Base-by-base conservation (phyloP, 1,284 basidiomycete genomes). In the Kwoniella shivajii region DNA sequence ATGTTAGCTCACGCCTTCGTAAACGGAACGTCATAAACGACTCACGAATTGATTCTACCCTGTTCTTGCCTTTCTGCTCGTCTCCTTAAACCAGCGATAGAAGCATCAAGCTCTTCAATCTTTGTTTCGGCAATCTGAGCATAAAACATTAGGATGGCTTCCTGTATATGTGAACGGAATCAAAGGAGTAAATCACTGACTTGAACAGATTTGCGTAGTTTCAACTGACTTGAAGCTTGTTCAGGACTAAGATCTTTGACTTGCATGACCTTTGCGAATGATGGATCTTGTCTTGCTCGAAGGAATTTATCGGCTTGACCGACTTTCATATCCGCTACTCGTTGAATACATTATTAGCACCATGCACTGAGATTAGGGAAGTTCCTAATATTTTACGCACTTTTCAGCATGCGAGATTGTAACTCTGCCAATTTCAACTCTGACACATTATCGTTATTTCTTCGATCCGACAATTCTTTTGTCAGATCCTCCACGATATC, bases 231-330 rank as follows among this genome's bases (percentile, higher is more conserved):
- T 43, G 79, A 78, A 11, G 75, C 64, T 57, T 83, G 82, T 60
- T 82, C 80, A 0, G 82, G 80, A 16, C 79, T 80, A 0, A 83
- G 76, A 59, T 82, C 80, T 33, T 78, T 73, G 11, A 81, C 73
- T 36, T 79, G 73, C 43, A 82, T 75, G 58, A 79, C 74, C 46
- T 78, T 77, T 18, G 78, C 79, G 50, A 81, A 80, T 1, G 73
- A 71, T 0, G 81, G 79, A 64, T 83, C 81, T 41, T 74, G 65
- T 20, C 74, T 68, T 0, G 82, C 81, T 46, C 80, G 76, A 27
- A 82, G 56, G 66, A 80, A 81, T 30, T 80, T 78, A 3, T 77
- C 74, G 1, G 72, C 73, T 60, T 81, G 79, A 27, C 78, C 78
- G n/a, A 69, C 54, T 60, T 80, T 80, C 65, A 76, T 76, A 59